Evolutionary conservation across 176 grass and related monocot genomes (phyloP), one percentile per base, ranked within the genome.

Genomic region (Bothriochloa decipiens): DNA sequence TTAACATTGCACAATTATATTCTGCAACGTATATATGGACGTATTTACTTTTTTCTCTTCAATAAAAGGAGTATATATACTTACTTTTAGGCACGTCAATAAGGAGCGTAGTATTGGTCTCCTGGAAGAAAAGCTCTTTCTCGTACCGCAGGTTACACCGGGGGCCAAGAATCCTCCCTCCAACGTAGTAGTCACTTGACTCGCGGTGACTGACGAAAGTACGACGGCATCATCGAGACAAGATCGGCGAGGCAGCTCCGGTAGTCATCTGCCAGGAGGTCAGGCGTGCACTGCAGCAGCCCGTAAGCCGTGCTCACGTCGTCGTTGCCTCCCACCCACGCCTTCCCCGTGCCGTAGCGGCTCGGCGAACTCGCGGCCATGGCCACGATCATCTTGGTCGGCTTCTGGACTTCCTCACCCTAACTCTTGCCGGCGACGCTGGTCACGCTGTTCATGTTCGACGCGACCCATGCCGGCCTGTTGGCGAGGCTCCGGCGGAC

Each of bases 221-320:
- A 9, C 36, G 0, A 5, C 52, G 52, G 23, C 78, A 76, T 65
- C 42, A 42, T 2, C 12, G 25, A 7, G 41, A 66, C 53, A 41
- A 86, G 61, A 6, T 23, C 69, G 36, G 20, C 46, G 16, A 89
- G 87, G 82, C 87, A 89, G 60, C 60, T 58, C 83, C 35, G 77
- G 62, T 82, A 81, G 36, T 75, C 45, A 17, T 28, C 18, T 0
- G 3, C 62, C 1, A n/a, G 6, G 46, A 81, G 63, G 70, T 85
- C 82, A 53, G 16, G 50, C 70, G 8, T 70, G 82, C 87, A 89
- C 82, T 89, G 82, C 62, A 76, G 63, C 62, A 89, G 2, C 20
- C 77, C 77, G 29, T 85, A 83, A 25, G 72, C 57, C 0, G 2
- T 18, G 57, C 12, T 10, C 12, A 79, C 49, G 49, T 18, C 57